A percentile compares a stretch with the other conserved stretches of the same genome.
These are phyloP conservation scores for Coprinellus micaceus DNA, from an alignment of 768 basidiomycete species.

Conservation along the genomic window DNA sequence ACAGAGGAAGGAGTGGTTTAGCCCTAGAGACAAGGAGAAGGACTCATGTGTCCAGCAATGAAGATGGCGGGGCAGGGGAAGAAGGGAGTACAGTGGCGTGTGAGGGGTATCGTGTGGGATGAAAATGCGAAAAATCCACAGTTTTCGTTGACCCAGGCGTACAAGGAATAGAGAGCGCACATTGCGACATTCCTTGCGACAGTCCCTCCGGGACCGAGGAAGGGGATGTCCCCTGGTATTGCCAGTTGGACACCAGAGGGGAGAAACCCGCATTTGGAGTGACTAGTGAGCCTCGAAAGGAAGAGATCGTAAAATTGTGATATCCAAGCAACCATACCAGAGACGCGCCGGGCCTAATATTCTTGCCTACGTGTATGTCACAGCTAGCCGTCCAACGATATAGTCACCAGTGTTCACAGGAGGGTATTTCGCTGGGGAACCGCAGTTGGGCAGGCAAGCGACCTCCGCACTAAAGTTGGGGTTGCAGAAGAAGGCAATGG, in stretches of 20 bases:
- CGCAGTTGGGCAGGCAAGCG: slow-evolving; percentile 68
- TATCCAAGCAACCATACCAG: too few relatives aligned
- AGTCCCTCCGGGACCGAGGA: slow-evolving; percentile 23
- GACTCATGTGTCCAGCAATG: slow-evolving; percentile 18
- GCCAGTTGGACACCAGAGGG: slow-evolving; percentile 30
- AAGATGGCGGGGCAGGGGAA: slow-evolving; percentile 18
- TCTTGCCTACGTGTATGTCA: slow-evolving; percentile 49
- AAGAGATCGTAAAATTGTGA: too few relatives aligned
- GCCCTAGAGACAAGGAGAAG: slow-evolving; percentile 21
- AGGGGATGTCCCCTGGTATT: slow-evolving; percentile 34
- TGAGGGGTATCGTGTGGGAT: slow-evolving; percentile 21
- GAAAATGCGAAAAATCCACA: slow-evolving; percentile 23
- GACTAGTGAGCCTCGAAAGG: too few relatives aligned
- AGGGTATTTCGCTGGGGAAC: slow-evolving; percentile 56
- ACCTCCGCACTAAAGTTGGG: slow-evolving; percentile 69
- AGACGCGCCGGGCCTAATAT: too few relatives aligned
- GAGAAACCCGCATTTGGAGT: too few relatives aligned
- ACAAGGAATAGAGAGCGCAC: slow-evolving; percentile 40
- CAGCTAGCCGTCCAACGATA: slow-evolving; percentile 66
- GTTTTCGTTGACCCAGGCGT: slow-evolving; percentile 25
- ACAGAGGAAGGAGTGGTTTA: slow-evolving; percentile 28
- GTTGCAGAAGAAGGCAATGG: slow-evolving; percentile 86
- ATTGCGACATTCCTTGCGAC: slow-evolving; percentile 18
- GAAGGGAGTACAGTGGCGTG: slow-evolving; percentile 27
- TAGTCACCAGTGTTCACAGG: slow-evolving; percentile 72